These are phyloP conservation scores for Malbranchea cinnamomea DNA, from an alignment of 2,329 filamentous ascomycete genomes.

Conservation along the genomic window DNA sequence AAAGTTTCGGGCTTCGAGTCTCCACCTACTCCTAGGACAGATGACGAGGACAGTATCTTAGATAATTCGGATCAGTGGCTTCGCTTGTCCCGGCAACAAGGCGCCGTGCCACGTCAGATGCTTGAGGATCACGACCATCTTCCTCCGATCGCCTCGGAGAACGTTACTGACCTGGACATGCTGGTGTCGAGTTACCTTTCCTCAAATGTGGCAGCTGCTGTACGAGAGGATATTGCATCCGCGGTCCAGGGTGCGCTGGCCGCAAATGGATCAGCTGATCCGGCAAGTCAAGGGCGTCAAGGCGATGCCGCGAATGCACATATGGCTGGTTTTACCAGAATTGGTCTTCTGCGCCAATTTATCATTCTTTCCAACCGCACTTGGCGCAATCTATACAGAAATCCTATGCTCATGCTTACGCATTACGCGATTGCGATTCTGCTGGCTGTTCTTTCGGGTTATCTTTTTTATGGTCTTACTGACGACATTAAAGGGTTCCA, in stretches of 20 bases:
- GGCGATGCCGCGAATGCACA: constrained; percentile 36
- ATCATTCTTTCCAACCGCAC: constrained; percentile 77
- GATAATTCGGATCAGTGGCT: constrained; percentile 44
- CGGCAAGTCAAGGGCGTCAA: constrained; percentile 36
- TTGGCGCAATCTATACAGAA: constrained; percentile 94
- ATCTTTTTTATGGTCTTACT: constrained; percentile 88
- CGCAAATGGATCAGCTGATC: constrained; percentile 51
- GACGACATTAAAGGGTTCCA: constrained; percentile 97
- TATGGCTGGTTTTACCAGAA: constrained; percentile 66
- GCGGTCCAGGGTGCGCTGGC: constrained; percentile 49
- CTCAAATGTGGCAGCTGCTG: constrained; percentile 61
- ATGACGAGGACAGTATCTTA: constrained; percentile 42
- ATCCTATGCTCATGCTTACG: constrained; percentile 95
- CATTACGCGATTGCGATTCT: constrained; percentile 96
- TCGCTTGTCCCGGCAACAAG: constrained; percentile 40
- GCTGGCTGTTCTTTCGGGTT: constrained; percentile 84
- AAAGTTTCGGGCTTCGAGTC: constrained; percentile 43
- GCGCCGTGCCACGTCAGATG: constrained; percentile 42
- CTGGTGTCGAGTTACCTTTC: constrained; percentile 61
- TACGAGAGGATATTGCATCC: constrained; percentile 63
- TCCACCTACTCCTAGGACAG: constrained; percentile 46
- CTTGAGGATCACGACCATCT: constrained; percentile 54
- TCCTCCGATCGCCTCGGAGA: constrained; percentile 42
- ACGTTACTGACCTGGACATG: constrained; percentile 63
- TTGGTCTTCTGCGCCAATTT: constrained; percentile 71